Base-by-base conservation (phyloP, 2,329 filamentous ascomycete species). In the Colletotrichum sp. region DNA sequence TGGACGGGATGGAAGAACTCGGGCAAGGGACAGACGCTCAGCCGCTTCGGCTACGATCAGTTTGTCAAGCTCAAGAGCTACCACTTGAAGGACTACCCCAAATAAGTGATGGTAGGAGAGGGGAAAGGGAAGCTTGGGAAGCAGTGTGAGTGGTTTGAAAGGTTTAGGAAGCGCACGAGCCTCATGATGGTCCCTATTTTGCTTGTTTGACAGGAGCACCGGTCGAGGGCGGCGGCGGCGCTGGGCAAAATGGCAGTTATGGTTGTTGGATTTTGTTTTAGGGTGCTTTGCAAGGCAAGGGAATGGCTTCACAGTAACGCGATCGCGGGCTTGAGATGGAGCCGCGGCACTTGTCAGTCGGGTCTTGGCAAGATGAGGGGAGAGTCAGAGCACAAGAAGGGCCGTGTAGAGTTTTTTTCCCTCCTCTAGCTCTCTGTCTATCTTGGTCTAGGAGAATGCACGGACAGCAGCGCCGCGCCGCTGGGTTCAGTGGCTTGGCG, bases 1-100 rank as follows among this genome's bases (percentile, higher is more conserved):
- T 98, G 95, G 95, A 97, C 96, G 4, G 96, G 96, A 13, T 98
- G 96, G 96, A 98, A 98, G 88, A 96, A 98, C 84, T 98, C 96
- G 76, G 96, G 96, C 78, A 96, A 95, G 85, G 96, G 96, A 27
- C 94, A 96, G 80, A 98, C 96, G 12, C 87, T 98, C 80, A 97
- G 95, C 86, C 93, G 88, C 80, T 98, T 96, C 81, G 96, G 96
- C 13, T 98, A 97, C 82, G 96, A 98, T 80, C 95, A 98, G 83
- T 98, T 98, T 83, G 94, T 97, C 82, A 98, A 97, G 89, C 90
- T 98, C 81, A 98, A 98, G 93, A 98, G 95, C 88, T 97, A 94
- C 85, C 96, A 98, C 85, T 84, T 98, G 83, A 98, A 98, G 87
- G 92, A 97, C 78, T 92, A 93, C 81, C 91, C 91, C 60, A 93